phyloP scores from a whole-genome alignment of 108 stramenopile genomes.

The Cyclotella kingstonii region DNA sequence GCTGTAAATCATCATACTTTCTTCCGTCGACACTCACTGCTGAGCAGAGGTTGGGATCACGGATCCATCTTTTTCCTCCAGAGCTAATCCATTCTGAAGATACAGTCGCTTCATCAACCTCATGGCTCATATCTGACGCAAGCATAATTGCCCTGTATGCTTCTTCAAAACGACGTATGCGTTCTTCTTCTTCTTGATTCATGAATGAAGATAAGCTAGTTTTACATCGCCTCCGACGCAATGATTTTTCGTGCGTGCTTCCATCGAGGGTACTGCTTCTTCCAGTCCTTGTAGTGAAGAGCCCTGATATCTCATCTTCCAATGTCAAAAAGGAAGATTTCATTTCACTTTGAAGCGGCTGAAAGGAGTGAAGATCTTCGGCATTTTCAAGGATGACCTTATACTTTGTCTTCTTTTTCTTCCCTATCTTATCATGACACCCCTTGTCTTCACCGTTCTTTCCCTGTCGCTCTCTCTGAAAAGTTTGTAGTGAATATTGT shows the following conservation, averaged over 20 bases:
- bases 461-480: neutral
- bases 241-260: constrained; percentile 14
- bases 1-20: constrained; percentile 55
- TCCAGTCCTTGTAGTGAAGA: constrained; percentile 24
- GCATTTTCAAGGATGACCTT: constrained; percentile 30
- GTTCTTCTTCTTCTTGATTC: constrained; percentile 41
- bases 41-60: constrained; percentile 47
- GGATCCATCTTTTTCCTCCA: constrained; percentile 70
- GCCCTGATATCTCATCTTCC: constrained; percentile 34
- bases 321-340: neutral
- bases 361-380: constrained; percentile 9
- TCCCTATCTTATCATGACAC: constrained; percentile 6
- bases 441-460: neutral
- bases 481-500: no score
- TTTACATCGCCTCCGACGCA: constrained; percentile 6
- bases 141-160: constrained; percentile 77
- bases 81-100: constrained; percentile 36
- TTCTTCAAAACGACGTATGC: constrained; percentile 67
- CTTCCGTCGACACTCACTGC: constrained; percentile 50
- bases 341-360: neutral
- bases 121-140: constrained; percentile 27
- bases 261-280: neutral
- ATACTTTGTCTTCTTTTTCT: constrained; percentile 20
- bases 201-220: constrained; percentile 7
- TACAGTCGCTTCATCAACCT: constrained; percentile 20